Evolutionary conservation across 75 land plant genomes (phyloP).

Genomic region (Adiantum capillusveneris): DNA sequence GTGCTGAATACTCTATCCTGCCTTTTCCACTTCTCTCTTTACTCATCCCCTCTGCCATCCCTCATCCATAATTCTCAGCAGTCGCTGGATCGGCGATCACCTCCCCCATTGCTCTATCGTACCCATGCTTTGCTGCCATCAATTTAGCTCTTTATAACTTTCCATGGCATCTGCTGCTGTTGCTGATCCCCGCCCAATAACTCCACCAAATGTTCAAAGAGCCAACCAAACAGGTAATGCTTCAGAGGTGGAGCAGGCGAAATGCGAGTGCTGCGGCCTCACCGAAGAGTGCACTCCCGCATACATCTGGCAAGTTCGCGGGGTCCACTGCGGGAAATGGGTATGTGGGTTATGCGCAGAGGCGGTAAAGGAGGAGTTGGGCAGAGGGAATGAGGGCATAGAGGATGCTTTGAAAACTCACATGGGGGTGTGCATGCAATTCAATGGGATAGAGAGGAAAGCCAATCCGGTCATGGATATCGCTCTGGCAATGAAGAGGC

Average conservation of each 20-base stretch:
- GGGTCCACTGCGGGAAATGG: conserved; percentile 47
- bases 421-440: conserved; percentile 37
- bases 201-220: too few species aligned
- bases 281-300: conserved; percentile 56
- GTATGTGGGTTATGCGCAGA: conserved; percentile 82
- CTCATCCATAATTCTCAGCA: too few species aligned
- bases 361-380: conserved; percentile 58
- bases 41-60: too few species aligned
- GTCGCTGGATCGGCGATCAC: too few species aligned
- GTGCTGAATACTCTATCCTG: too few species aligned
- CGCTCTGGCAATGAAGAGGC: conserved; percentile 36
- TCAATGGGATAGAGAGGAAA: conserved; percentile 31
- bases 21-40: too few species aligned
- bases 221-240: too few species aligned
- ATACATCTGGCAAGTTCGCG: conserved; percentile 34
- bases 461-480: conserved; percentile 49
- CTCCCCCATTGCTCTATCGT: too few species aligned
- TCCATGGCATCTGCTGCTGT: too few species aligned
- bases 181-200: too few species aligned
- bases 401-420: conserved; percentile 50
- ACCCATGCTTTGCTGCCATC: too few species aligned
- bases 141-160: too few species aligned
- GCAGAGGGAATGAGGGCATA: conserved; percentile 1
- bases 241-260: conserved; percentile 15
- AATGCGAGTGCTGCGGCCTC: conserved; percentile 74